These are phyloP conservation scores for Apophysomyces elegans DNA, from an alignment of 371 early-diverging fungal species.

Conservation along the genomic window DNA sequence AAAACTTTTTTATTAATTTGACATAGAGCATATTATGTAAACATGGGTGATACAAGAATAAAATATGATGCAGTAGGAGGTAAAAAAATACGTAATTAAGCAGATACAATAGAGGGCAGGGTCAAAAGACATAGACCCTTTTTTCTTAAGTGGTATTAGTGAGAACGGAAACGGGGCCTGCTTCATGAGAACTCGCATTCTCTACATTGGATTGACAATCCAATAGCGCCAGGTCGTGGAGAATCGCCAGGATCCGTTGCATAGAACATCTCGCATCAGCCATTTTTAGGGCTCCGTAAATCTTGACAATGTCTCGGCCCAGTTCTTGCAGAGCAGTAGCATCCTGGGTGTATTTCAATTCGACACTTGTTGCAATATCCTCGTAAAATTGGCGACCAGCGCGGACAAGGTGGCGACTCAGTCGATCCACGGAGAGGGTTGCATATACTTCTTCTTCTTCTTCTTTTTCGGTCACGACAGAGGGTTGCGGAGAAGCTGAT, in stretches of 20 bases:
- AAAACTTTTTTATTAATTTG: too few species aligned
- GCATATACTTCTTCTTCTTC: conserved; percentile 20
- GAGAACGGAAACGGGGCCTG: background rate
- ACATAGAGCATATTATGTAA: too few species aligned
- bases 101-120: too few species aligned
- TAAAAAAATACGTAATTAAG: too few species aligned
- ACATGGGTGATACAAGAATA: too few species aligned
- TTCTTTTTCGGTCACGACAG: conserved; percentile 11
- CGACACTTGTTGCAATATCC: conserved; percentile 21
- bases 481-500: background rate
- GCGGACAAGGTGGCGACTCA: conserved; percentile 23
- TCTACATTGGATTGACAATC: background rate
- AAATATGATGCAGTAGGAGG: too few species aligned
- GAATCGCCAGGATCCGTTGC: conserved; percentile 25
- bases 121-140: too few species aligned
- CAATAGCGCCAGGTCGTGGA: conserved; percentile 17
- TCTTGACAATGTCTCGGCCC: conserved; percentile 22
- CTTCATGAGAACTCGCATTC: background rate
- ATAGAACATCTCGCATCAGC: conserved; percentile 22
- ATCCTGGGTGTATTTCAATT: conserved; percentile 18
- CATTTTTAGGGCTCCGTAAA: conserved; percentile 23
- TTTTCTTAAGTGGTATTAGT: background rate
- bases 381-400: conserved; percentile 27
- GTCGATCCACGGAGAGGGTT: conserved; percentile 20
- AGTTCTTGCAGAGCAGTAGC: conserved; percentile 21